Base-by-base conservation (phyloP, 140 eudicot species). In the Ambrosia hybrid region DNA sequence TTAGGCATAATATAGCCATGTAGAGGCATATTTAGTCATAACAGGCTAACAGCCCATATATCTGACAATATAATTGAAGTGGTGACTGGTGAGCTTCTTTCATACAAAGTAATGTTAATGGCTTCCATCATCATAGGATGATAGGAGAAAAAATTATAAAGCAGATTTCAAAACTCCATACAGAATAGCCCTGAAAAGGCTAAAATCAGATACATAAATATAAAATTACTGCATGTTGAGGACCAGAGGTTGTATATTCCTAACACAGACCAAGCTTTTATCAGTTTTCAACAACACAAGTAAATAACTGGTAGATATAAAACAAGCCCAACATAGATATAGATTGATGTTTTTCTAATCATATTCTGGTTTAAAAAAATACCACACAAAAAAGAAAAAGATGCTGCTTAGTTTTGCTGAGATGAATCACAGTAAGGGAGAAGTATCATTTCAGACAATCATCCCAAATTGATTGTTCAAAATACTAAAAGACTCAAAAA, bases 141-240 rank as follows among this genome's bases (percentile, higher is more conserved):
- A 58, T n/a, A 58, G 3, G 2, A 26, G 1, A 30, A 58, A 16
- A 17, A 55, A 72, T 41, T 72, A 39, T 1, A 13, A 59, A 41
- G 48, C 3, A 15, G 13, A 39, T 34, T 72, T 12, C 68, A 30
- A 2, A 30, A 26, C 43, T 71, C 9, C 4, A 39, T 53, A 55
- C 37, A 71, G 17, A 57, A 21, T 3, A 38, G 55, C 52, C 39
- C 57, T 57, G 67, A 57, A 0, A 45, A 10, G 13, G 55, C 65
- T 21, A 12, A 57, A 71, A 5, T 57, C 33, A 43, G 9, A 59
- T 16, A 73, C 33, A 49, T 10, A 73, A 33, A 59, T 16, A 73
- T 48, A 49, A 5, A 73, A 33, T 60, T 48, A 30, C 14, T 63
- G 51, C 33, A 14, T 38, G 21, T 10, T 10, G 13, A n/a, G 68